Conservation (phyloP, 495 filamentous ascomycete species). For the Extremus antarcticus region DNA sequence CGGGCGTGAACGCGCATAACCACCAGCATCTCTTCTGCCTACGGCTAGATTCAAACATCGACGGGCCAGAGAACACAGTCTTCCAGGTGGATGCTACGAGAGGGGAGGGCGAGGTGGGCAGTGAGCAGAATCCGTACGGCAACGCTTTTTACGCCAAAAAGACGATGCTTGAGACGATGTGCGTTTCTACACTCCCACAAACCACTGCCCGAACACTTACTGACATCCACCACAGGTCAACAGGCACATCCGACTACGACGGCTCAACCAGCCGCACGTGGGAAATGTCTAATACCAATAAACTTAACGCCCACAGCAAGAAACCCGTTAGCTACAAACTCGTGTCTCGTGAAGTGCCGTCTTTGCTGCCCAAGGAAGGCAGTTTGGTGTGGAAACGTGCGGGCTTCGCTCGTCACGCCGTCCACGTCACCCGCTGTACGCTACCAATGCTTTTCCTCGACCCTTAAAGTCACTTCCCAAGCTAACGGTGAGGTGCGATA, state of each 20-base stretch:
- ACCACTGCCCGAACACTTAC: neutral
- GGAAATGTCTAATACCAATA: constrained; percentile 82
- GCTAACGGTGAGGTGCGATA: too few species aligned
- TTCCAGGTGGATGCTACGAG: constrained; percentile 67
- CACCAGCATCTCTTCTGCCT: constrained; percentile 96
- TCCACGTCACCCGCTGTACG: constrained; percentile 87
- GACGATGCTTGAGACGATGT: constrained; percentile 65
- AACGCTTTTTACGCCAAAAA: constrained; percentile 92
- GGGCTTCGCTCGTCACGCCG: constrained; percentile 80
- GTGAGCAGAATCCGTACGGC: constrained; percentile 75
- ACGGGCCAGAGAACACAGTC: constrained; percentile 76
- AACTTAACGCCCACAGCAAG: constrained; percentile 72
- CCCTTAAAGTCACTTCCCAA: neutral
- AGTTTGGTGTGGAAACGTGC: constrained; percentile 89
- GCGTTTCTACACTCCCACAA: constrained; percentile 2
- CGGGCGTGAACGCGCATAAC: constrained; percentile 74
- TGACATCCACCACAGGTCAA: constrained; percentile 13
- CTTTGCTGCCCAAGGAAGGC: constrained; percentile 70
- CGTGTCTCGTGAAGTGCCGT: constrained; percentile 72
- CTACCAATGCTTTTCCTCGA: constrained; percentile 4
- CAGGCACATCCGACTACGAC: constrained; percentile 72
- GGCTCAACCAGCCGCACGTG: constrained; percentile 70
- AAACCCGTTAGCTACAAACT: constrained; percentile 89
- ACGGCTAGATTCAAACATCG: constrained; percentile 79
- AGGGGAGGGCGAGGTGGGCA: constrained; percentile 60